Evolutionary conservation across 371 early-diverging fungal species (phyloP).

Genomic region (Fennellomyces sp.): DNA sequence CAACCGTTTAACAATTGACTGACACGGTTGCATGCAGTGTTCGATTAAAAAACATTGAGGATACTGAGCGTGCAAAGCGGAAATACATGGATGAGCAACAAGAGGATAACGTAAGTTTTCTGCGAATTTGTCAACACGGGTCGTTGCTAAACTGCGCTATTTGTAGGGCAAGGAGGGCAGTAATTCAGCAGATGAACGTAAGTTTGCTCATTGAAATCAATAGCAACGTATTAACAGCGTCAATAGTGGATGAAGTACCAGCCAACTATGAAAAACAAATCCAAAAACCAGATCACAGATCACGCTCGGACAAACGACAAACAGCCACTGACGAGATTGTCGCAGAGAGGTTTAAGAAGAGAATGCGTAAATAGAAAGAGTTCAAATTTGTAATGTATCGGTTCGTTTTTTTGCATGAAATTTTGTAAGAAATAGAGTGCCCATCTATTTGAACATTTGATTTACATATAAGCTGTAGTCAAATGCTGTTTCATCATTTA

Average conservation of each 20-base stretch:
- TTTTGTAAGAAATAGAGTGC: not conserved
- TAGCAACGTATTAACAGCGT: too few species aligned
- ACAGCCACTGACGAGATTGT: conserved; percentile 83
- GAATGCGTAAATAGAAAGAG: conserved; percentile 54
- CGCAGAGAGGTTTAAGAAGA: conserved; percentile 82
- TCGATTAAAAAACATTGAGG: conserved; percentile 80
- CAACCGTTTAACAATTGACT: not conserved
- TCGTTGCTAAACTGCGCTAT: too few species aligned
- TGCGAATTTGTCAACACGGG: too few species aligned
- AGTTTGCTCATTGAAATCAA: not conserved
- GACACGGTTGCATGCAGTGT: conserved; percentile 42
- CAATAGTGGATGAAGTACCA: conserved; percentile 23
- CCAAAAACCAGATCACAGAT: conserved; percentile 31
- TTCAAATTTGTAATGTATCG: not conserved
- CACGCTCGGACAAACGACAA: conserved; percentile 42
- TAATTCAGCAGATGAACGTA: not conserved
- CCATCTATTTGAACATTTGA: conserved; percentile 60
- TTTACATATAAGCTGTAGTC: conserved; percentile 75
- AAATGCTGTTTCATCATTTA: conserved; percentile 52
- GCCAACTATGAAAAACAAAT: conserved; percentile 41
- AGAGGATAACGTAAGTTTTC: conserved; percentile 11
- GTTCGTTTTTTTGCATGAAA: not conserved
- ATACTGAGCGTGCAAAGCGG: conserved; percentile 82
- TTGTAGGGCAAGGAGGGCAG: too few species aligned
- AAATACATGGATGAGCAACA: conserved; percentile 44